A percentile compares a stretch with the other conserved stretches of the same genome.
Conservation (phyloP, 169 alveolate genomes). For the Ichthyophthirius multifiliis region DNA sequence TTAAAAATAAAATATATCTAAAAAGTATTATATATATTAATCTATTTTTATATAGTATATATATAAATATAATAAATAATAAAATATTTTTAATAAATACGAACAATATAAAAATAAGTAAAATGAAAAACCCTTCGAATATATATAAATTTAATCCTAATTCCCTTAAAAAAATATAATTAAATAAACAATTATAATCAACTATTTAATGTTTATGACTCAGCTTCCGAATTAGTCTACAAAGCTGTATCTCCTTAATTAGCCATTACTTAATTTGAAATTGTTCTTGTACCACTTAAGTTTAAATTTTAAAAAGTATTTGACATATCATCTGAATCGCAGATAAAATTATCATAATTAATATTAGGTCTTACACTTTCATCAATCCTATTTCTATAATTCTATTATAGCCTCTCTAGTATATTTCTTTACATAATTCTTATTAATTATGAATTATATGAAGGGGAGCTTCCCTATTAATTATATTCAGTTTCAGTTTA, state of each 20-base stretch:
- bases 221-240: neutral
- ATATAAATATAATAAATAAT: no score
- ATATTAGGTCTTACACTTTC: neutral
- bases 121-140: no score
- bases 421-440: neutral
- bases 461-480: no score
- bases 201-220: no score
- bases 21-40: no score
- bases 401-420: neutral
- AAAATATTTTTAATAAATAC: no score
- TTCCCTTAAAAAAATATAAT: no score
- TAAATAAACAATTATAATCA: no score
- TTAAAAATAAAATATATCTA: no score
- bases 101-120: no score
- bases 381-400: neutral
- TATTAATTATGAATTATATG: neutral
- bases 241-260: constrained; percentile 2
- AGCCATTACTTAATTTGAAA: neutral
- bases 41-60: no score
- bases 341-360: neutral
- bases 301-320: neutral
- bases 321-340: neutral
- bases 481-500: neutral
- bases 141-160: no score
- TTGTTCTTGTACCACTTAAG: neutral